Evolutionary conservation across 169 alveolate genomes (phyloP).

Genomic region (Pseudocohnilembus persalinus): DNA sequence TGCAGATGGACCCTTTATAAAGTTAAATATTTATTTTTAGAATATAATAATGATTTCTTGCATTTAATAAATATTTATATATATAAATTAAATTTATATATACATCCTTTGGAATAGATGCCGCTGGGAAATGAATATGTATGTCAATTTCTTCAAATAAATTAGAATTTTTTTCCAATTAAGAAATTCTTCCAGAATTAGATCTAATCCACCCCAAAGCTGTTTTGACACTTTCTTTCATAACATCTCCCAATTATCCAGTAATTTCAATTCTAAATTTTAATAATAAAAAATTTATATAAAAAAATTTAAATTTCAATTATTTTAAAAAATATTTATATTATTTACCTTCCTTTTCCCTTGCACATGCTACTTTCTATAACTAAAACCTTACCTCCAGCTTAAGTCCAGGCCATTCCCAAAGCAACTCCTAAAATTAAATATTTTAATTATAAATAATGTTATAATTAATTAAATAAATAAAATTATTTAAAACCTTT

Average conservation of each 20-base stretch:
- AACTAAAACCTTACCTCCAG: conserved; percentile 67
- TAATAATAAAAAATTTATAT: neutral
- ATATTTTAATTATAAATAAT: too few relatives aligned
- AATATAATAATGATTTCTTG: too few relatives aligned
- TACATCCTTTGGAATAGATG: conserved; percentile 73
- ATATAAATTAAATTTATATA: too few relatives aligned
- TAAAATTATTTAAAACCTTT: too few relatives aligned
- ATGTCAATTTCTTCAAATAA: conserved; percentile 58
- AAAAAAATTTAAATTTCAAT: neutral
- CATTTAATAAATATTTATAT: too few relatives aligned
- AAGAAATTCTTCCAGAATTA: conserved; percentile 51
- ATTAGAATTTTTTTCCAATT: conserved; percentile 4
- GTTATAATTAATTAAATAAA: too few relatives aligned
- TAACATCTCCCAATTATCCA: conserved; percentile 74
- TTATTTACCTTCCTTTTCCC: conserved; percentile 54
- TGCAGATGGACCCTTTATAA: conserved; percentile 65
- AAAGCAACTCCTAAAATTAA: conserved; percentile 38
- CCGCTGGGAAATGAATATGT: conserved; percentile 81
- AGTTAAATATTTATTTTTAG: too few relatives aligned
- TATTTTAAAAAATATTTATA: neutral
- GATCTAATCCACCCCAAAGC: conserved; percentile 69
- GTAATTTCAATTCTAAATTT: conserved; percentile 46
- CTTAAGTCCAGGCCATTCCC: conserved; percentile 72
- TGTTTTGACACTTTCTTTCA: conserved; percentile 72
- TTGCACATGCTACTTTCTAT: conserved; percentile 62